Evolutionary conservation across 2,329 filamentous ascomycete species (phyloP).

Genomic region (Aspergillus sp.): DNA sequence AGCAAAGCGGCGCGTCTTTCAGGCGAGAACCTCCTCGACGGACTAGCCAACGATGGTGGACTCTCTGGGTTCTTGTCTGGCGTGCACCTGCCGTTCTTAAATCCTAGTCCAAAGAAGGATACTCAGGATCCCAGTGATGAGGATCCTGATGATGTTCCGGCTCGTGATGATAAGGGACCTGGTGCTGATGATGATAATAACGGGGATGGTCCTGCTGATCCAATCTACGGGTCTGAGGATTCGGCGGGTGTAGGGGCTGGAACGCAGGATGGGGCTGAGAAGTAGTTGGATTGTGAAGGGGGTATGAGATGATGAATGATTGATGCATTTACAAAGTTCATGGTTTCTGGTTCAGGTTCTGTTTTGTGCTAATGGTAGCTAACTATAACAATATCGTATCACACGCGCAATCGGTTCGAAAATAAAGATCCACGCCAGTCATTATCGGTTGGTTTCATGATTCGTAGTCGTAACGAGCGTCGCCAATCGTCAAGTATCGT

Average conservation of each 20-base stretch:
- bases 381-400: constrained; percentile 2
- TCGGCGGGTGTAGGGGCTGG: neutral
- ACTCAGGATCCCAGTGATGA: neutral
- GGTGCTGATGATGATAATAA: neutral
- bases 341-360: neutral
- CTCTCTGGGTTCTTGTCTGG: neutral
- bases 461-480: constrained; percentile 1
- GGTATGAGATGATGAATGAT: neutral
- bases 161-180: neutral
- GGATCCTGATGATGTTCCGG: neutral
- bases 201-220: too few relatives aligned
- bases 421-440: neutral
- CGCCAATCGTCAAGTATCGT: neutral
- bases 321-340: neutral
- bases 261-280: neutral
- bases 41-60: neutral
- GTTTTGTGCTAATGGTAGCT: neutral
- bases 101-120: neutral
- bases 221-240: neutral
- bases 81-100: neutral
- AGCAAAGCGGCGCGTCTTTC: neutral
- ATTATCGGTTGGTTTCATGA: neutral
- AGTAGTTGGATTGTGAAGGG: neutral
- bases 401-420: neutral
- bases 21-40: neutral